Evolutionary conservation across 257 asterid species (phyloP).

Genomic region (Solanum etuberosum): DNA sequence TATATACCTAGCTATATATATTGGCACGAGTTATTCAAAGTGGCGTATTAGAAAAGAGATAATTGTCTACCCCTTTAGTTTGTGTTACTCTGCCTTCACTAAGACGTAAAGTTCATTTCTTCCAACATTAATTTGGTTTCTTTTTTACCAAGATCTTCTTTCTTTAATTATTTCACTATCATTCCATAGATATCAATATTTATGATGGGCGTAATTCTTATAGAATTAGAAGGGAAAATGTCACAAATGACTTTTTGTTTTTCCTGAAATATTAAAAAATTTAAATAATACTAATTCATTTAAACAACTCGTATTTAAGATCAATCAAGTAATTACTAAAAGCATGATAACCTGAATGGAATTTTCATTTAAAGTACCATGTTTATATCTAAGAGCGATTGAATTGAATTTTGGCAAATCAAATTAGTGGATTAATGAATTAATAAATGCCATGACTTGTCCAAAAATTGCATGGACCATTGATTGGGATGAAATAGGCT

Average conservation of each 20-base stretch:
- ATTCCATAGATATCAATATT: neutral
- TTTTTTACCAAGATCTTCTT: neutral
- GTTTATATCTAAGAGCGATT: neutral
- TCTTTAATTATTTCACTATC: neutral
- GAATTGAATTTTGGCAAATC: no score
- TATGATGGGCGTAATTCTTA: neutral
- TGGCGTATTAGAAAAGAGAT: neutral
- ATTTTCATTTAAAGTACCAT: neutral
- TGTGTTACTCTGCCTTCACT: neutral
- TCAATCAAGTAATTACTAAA: neutral
- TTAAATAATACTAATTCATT: neutral
- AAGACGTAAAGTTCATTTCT: neutral
- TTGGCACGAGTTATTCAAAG: neutral
- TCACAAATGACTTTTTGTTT: neutral
- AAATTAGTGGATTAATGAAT: no score
- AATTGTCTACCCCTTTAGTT: neutral
- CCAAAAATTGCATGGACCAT: neutral
- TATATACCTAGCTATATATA: neutral
- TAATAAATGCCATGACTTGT: neutral
- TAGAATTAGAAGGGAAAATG: neutral
- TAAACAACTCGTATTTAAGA: neutral
- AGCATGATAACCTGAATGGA: neutral
- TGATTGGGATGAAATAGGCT: neutral
- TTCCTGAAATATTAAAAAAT: neutral
- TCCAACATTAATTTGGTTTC: neutral